These are phyloP conservation scores for Juglanconis sp. DNA, from an alignment of 2,329 filamentous ascomycete species.

Conservation along the genomic window DNA sequence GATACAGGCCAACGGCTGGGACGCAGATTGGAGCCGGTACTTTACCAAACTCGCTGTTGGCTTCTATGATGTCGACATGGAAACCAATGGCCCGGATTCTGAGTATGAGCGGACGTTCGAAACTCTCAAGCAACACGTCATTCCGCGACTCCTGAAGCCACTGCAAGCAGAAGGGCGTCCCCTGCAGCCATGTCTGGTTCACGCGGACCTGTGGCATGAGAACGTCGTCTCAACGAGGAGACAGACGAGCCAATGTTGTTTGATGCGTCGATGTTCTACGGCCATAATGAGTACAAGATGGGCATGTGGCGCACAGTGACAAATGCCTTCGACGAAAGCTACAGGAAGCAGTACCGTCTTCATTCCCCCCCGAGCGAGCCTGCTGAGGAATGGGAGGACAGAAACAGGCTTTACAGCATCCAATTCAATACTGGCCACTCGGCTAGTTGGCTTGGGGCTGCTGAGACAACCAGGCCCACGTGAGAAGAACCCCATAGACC, in stretches of 20 bases:
- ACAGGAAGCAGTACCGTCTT: conserved; percentile 1
- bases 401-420: conserved; percentile 4
- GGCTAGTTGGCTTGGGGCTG: neutral
- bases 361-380: neutral
- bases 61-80: neutral
- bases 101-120: neutral
- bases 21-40: neutral
- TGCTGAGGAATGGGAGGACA: neutral
- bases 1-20: conserved; percentile 2
- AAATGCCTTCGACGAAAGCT: neutral
- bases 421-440: neutral
- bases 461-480: neutral
- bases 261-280: conserved; percentile 1
- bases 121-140: neutral
- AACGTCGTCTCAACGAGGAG: neutral
- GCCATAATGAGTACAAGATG: conserved; percentile 6
- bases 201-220: conserved; percentile 7
- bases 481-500: neutral
- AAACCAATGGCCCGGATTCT: neutral
- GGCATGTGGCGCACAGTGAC: conserved; percentile 3
- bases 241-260: conserved; percentile 5
- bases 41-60: neutral
- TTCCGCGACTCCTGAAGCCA: neutral
- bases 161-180: conserved; percentile 1
- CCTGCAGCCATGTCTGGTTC: conserved; percentile 1